A percentile compares a stretch with the other conserved stretches of the same genome.
Conservation (phyloP, 164 flowering plant genomes). For the Aristolochia fimbriata region DNA sequence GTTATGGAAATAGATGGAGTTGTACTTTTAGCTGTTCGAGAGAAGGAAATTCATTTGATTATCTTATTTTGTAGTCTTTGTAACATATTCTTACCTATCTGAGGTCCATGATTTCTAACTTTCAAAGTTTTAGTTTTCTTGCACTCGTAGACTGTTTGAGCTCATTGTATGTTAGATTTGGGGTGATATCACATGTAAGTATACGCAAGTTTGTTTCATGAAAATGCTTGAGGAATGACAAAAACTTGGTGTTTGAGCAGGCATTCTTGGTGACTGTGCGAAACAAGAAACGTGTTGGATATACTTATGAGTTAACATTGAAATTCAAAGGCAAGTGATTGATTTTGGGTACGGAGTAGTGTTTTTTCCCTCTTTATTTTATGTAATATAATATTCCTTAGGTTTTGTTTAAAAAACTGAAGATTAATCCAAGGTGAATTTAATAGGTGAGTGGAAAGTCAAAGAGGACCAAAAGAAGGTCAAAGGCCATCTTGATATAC, state of each 20-base stretch:
- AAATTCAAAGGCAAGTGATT: slow-evolving; percentile 52
- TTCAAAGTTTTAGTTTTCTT: too few species aligned
- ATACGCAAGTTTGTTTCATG: too few species aligned
- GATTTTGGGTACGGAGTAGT: neutral
- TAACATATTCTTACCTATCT: too few species aligned
- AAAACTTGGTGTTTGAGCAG: slow-evolving; percentile 25
- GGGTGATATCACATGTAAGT: too few species aligned
- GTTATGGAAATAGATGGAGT: neutral
- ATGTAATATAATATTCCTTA: neutral
- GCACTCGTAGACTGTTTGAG: too few species aligned
- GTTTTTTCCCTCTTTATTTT: neutral
- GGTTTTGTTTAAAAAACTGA: too few species aligned
- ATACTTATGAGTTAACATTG: slow-evolving; percentile 71
- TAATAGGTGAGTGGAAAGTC: slow-evolving; percentile 72
- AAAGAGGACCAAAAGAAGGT: slow-evolving; percentile 50
- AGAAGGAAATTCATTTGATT: too few species aligned
- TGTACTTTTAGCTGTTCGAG: too few species aligned
- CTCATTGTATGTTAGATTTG: too few species aligned
- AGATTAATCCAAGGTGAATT: neutral
- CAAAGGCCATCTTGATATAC: slow-evolving; percentile 56
- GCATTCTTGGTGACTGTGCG: slow-evolving; percentile 88
- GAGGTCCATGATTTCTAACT: too few species aligned
- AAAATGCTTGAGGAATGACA: slow-evolving; percentile 4
- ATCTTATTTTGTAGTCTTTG: too few species aligned
- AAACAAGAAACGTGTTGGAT: slow-evolving; percentile 90